Conservation (phyloP, 306 rosid species). For the Trifolium subterraneum region DNA sequence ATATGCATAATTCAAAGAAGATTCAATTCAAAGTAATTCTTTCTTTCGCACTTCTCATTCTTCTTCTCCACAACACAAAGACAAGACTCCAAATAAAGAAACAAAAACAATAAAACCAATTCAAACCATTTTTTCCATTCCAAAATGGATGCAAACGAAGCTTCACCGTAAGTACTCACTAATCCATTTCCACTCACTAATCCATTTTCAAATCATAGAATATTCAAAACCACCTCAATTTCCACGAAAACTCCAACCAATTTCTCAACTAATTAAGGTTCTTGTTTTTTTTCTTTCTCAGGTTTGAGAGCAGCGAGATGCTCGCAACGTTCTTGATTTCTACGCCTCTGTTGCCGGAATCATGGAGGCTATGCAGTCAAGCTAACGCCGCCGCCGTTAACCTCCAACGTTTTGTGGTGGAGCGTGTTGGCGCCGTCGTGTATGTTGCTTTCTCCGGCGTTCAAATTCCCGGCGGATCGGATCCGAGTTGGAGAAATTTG, state of each 20-base stretch:
- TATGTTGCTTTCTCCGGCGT: constrained; percentile 75
- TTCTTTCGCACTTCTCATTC: neutral
- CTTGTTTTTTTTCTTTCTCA: neutral
- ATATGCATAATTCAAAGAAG: neutral
- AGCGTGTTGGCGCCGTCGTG: constrained; percentile 50
- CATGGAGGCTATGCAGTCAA: constrained; percentile 73
- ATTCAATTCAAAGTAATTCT: neutral
- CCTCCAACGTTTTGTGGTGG: constrained; percentile 44
- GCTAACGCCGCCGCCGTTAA: constrained; percentile 54
- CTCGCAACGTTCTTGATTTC: constrained; percentile 67
- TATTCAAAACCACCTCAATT: neutral
- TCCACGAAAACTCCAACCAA: constrained; percentile 11
- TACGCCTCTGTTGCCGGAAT: constrained; percentile 70
- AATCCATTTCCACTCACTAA: neutral
- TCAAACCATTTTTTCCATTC: neutral
- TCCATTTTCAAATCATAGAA: constrained; percentile 3
- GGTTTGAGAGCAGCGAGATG: constrained; percentile 85
- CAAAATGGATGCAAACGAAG: constrained; percentile 73
- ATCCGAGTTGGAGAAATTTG: constrained; percentile 43
- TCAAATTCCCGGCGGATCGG: constrained; percentile 38
- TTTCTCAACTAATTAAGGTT: neutral
- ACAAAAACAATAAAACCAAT: neutral
- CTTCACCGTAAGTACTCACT: constrained; percentile 68
- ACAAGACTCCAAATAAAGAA: neutral
- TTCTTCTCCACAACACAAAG: constrained; percentile 1